Conservation (phyloP, 352 stramenopile species). For the Globisporangium parvum region DNA sequence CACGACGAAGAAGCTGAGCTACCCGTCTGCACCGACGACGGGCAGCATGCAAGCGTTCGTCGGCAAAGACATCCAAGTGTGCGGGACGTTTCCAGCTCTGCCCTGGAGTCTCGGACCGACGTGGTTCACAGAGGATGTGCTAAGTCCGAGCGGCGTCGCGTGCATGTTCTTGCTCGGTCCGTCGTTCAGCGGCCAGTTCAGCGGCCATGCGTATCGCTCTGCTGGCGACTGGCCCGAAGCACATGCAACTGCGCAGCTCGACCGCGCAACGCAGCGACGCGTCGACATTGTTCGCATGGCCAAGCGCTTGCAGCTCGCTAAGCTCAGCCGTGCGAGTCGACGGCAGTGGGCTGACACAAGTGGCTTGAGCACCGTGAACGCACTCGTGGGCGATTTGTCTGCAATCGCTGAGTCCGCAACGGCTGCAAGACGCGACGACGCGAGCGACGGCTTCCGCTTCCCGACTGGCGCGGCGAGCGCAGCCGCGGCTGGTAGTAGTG, state of each 20-base stretch:
- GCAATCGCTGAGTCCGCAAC: conserved; percentile 21
- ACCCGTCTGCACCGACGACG: conserved; percentile 37
- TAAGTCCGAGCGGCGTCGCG: conserved; percentile 33
- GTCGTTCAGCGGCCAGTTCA: conserved; percentile 53
- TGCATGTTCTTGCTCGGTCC: conserved; percentile 68
- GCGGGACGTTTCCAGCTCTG: conserved; percentile 51
- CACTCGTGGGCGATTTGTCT: conserved; percentile 9
- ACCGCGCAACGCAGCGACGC: conserved; percentile 44
- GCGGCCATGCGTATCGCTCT: conserved; percentile 55
- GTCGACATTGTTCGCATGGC: conserved; percentile 47
- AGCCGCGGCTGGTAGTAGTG: conserved; percentile 4
- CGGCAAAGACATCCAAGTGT: conserved; percentile 71
- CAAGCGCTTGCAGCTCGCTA: conserved; percentile 40
- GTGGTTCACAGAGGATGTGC: conserved; percentile 61
- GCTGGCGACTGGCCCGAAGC: conserved; percentile 69
- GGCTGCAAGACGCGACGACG: conserved; percentile 37
- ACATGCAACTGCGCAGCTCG: conserved; percentile 44
- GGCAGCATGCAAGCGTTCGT: conserved; percentile 59
- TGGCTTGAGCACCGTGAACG: conserved; percentile 6
- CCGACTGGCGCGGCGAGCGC: conserved; percentile 5
- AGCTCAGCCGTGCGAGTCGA: conserved; percentile 33
- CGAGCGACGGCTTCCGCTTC: conserved; percentile 26
- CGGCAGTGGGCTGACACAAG: conserved; percentile 34
- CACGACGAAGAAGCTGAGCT: conserved; percentile 67
- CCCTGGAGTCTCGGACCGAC: conserved; percentile 56